Evolutionary conservation across 352 stramenopile genomes (phyloP).

Genomic region (Phytophthora crassamura): DNA sequence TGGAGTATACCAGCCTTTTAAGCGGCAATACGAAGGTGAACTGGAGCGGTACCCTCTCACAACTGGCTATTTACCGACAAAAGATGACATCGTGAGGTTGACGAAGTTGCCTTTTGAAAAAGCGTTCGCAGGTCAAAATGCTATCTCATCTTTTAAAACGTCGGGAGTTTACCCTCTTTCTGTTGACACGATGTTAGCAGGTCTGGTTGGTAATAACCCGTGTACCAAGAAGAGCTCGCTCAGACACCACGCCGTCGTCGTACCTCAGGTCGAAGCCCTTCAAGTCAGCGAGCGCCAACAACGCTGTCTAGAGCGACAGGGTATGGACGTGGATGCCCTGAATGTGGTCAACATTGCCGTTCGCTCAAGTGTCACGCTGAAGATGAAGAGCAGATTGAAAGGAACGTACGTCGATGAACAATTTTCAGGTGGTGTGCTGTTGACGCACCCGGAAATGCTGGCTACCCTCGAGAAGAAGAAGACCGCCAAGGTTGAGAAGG

Average conservation of each 20-base stretch:
- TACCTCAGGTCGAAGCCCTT: not conserved
- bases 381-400: not conserved
- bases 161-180: not conserved
- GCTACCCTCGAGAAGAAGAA: too few relatives aligned
- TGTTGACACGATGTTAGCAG: not conserved
- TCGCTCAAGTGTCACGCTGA: not conserved
- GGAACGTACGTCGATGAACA: conserved; percentile 1
- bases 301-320: not conserved
- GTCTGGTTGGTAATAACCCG: conserved; percentile 4
- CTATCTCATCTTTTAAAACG: not conserved
- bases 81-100: not conserved
- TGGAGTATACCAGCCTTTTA: too few relatives aligned
- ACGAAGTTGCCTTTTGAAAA: not conserved
- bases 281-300: conserved; percentile 1
- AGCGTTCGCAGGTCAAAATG: too few relatives aligned
- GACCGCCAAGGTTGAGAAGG: too few relatives aligned
- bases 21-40: too few relatives aligned
- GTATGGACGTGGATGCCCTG: conserved; percentile 1
- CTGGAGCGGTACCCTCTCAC: too few relatives aligned
- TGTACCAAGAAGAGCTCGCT: not conserved
- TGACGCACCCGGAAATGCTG: conserved; percentile 3
- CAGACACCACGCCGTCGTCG: not conserved
- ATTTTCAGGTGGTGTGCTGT: conserved; percentile 7
- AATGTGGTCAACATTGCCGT: conserved; percentile 9
- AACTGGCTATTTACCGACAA: too few relatives aligned